Conservation (phyloP, 441 rosid species). For the Pelargonium cotyledonis region DNA sequence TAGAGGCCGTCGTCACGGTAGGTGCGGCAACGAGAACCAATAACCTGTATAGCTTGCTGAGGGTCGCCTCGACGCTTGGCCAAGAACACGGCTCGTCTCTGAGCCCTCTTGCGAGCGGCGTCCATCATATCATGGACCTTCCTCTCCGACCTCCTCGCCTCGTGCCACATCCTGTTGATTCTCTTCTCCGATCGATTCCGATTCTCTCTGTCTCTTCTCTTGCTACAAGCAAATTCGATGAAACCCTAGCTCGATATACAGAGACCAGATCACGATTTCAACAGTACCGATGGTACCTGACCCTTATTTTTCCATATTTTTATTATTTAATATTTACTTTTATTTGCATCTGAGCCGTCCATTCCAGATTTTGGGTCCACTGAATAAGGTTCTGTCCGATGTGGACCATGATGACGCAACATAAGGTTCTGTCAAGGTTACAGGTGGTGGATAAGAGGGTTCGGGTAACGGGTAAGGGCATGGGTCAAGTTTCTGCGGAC, state of each 20-base stretch:
- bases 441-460: too few relatives aligned
- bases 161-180: slow-evolving; percentile 76
- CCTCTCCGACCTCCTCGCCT: slow-evolving; percentile 92
- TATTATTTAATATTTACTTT: too few relatives aligned
- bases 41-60: slow-evolving; percentile 73
- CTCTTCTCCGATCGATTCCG: not conserved
- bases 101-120: slow-evolving; percentile 97
- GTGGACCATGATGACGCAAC: not conserved
- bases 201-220: not conserved
- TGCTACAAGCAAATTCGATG: not conserved
- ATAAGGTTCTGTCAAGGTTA: too few relatives aligned
- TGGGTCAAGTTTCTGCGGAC: too few relatives aligned
- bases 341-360: not conserved
- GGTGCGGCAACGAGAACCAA: slow-evolving; percentile 57
- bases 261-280: slow-evolving; percentile 3
- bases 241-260: slow-evolving; percentile 32
- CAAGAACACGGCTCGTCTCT: slow-evolving; percentile 73
- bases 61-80: slow-evolving; percentile 97
- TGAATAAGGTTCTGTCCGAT: not conserved
- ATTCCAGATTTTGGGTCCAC: not conserved
- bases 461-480: too few relatives aligned
- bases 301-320: too few relatives aligned
- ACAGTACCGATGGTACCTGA: too few relatives aligned
- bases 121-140: slow-evolving; percentile 99
- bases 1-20: slow-evolving; percentile 86